A percentile compares a stretch with the other conserved stretches of the same genome.
phyloP scores from a whole-genome alignment of 441 rosid genomes.

The Kokia cookei region DNA sequence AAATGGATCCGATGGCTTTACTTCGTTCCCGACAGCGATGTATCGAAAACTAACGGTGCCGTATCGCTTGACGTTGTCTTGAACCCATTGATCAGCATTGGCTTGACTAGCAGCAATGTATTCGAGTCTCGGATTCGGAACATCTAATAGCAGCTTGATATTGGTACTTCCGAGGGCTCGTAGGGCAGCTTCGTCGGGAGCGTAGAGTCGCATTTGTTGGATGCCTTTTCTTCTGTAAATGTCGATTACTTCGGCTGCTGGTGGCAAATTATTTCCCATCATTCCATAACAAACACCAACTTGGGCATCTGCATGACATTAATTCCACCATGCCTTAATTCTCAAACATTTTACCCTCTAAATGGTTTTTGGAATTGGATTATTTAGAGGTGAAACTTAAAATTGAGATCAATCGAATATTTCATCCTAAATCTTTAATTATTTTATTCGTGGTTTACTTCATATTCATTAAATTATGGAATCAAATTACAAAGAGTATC shows the following conservation, averaged over 20 bases:
- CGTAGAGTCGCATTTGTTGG: conserved; percentile 37
- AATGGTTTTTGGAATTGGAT: no score
- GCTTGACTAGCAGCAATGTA: conserved; percentile 25
- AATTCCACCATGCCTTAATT: not conserved
- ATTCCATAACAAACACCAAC: conserved; percentile 60
- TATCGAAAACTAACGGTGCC: conserved; percentile 20
- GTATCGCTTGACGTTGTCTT: conserved; percentile 16
- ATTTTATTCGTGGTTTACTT: no score
- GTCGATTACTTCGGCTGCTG: conserved; percentile 33
- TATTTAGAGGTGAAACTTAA: no score
- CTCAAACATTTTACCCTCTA: no score
- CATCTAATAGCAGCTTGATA: conserved; percentile 47
- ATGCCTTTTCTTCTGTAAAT: conserved; percentile 32
- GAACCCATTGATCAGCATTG: conserved; percentile 31
- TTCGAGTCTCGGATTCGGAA: conserved; percentile 23
- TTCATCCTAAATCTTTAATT: no score
- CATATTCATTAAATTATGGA: no score
- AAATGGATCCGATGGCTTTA: conserved; percentile 8
- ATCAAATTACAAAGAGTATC: no score
- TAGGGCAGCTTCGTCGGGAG: conserved; percentile 27
- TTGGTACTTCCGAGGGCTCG: conserved; percentile 35
- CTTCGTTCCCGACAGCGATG: conserved; percentile 34
- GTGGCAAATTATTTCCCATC: conserved; percentile 28
- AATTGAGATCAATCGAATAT: no score
- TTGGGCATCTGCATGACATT: not conserved